Base-by-base conservation (phyloP, 23 red algal species). In the Cyanidium caldarium region DNA sequence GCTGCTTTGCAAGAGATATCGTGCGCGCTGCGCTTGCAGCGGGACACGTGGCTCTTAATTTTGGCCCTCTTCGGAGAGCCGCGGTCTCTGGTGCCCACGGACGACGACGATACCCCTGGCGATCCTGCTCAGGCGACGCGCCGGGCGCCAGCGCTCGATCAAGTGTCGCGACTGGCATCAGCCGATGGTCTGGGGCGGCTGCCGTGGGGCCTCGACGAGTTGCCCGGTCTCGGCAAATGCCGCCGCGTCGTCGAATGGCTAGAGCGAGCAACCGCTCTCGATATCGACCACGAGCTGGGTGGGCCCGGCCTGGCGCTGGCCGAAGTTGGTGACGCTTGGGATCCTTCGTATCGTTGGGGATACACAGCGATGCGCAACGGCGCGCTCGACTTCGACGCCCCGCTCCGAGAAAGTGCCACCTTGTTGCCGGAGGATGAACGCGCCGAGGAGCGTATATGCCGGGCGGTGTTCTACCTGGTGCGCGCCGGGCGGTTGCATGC, bases 341-440 rank as follows among this genome's bases (percentile, higher is more conserved):
- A 61, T 61, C 51, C 51, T 16, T 61, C 51, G 5, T 61, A 61
- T 28, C 51, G 51, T 5, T 61, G 51, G 51, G 51, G 51, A 28
- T 28, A 28, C 23, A n/a, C n/a, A n/a, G 19, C 51, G 7, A 16
- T 61, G 13, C 7, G 3, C 23, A 12, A 61, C 23, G 51, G 51
- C 51, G 10, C 23, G 21, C 31, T 61, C 31, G 51, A 61, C 51
- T 28, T 61, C 3, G 51, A 61, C 51, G 51, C 51, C 31, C 13
- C 51, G 10, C 21, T 61, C 31, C 51, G 51, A 28, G 51, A 28
- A 14, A 28, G 31, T 28, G n/a, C 31, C n/a, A 16, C 7, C n/a
- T 28, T 61, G 31, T 16, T 25, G 7, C n/a, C 19, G 19, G 51
- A 61, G 51, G 51, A 61, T 28, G 7, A 10, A 12, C 7, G 31